A percentile compares a stretch with the other conserved stretches of the same genome.
These are phyloP conservation scores for Eutrema heterophyllum DNA, from an alignment of 345 rosid species.

Conservation along the genomic window DNA sequence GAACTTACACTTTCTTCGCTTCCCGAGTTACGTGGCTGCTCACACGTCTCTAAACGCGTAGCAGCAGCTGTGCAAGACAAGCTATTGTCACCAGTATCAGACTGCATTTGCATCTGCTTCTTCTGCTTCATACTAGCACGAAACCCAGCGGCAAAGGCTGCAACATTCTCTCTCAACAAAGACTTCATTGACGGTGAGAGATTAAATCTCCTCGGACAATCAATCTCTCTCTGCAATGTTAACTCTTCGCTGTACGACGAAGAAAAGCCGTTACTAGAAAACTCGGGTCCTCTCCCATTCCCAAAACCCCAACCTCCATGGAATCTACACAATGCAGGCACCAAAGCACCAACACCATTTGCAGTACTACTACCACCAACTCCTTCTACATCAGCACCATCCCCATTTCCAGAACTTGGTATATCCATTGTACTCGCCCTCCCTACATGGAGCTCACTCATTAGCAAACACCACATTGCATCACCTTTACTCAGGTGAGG, in stretches of 20 bases:
- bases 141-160: constrained; percentile 84
- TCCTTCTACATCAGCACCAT: constrained; percentile 31
- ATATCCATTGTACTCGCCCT: constrained; percentile 66
- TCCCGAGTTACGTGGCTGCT: constrained; percentile 40
- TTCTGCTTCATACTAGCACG: constrained; percentile 62
- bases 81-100: constrained; percentile 35
- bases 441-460: constrained; percentile 90
- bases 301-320: constrained; percentile 93
- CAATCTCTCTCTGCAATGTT: constrained; percentile 59
- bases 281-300: constrained; percentile 48
- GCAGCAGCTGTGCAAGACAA: constrained; percentile 29
- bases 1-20: constrained; percentile 52
- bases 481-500: constrained; percentile 86
- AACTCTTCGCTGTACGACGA: constrained; percentile 40
- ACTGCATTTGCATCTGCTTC: constrained; percentile 36
- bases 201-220: constrained; percentile 82
- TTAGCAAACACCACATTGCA: constrained; percentile 95
- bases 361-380: constrained; percentile 16
- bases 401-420: constrained; percentile 35
- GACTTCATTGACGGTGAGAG: constrained; percentile 82
- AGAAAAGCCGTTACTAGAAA: constrained; percentile 49
- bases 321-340: constrained; percentile 64
- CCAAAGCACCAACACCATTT: constrained; percentile 43
- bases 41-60: constrained; percentile 37
- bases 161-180: constrained; percentile 79